Percentiles rank a stretch among this genome's conserved stretches.
These are phyloP conservation scores for Sanguinoderma infundibulare DNA, from an alignment of 1,284 basidiomycete species.

Conservation along the genomic window DNA sequence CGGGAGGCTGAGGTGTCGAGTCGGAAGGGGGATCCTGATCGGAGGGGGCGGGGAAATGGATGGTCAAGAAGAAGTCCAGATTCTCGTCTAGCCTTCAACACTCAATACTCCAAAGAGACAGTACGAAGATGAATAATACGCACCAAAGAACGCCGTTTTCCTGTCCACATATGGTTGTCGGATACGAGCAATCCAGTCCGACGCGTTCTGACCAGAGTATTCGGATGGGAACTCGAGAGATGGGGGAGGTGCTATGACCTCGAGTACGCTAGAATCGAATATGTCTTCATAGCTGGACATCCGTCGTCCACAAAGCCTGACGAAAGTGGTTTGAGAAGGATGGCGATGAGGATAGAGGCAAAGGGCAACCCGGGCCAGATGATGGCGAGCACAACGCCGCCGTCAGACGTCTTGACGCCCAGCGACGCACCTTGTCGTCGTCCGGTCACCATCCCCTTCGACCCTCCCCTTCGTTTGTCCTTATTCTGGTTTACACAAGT, in stretches of 20 bases:
- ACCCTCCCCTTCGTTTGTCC: too few species aligned
- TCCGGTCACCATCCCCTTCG: too few species aligned
- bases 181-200: constrained; percentile 59
- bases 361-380: background rate
- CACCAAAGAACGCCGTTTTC: constrained; percentile 78
- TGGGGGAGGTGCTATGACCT: constrained; percentile 70
- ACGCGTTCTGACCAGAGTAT: constrained; percentile 36
- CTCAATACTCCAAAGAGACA: background rate
- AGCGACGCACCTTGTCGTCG: too few species aligned
- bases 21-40: constrained; percentile 31
- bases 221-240: constrained; percentile 61
- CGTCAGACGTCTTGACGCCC: too few species aligned
- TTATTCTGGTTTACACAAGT: too few species aligned
- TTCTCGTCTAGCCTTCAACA: constrained; percentile 63
- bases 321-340: background rate
- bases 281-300: constrained; percentile 58
- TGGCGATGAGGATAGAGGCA: background rate
- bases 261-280: constrained; percentile 65
- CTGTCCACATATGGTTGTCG: constrained; percentile 34
- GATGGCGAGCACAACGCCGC: too few species aligned
- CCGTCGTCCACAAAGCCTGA: background rate
- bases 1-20: constrained; percentile 52
- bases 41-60: constrained; percentile 39
- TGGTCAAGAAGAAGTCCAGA: constrained; percentile 66
- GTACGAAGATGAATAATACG: constrained; percentile 25